Evolutionary conservation across 208 protist genomes (phyloP), one percentile per base, ranked within the genome.

Genomic region (Zelonia costaricensis): DNA sequence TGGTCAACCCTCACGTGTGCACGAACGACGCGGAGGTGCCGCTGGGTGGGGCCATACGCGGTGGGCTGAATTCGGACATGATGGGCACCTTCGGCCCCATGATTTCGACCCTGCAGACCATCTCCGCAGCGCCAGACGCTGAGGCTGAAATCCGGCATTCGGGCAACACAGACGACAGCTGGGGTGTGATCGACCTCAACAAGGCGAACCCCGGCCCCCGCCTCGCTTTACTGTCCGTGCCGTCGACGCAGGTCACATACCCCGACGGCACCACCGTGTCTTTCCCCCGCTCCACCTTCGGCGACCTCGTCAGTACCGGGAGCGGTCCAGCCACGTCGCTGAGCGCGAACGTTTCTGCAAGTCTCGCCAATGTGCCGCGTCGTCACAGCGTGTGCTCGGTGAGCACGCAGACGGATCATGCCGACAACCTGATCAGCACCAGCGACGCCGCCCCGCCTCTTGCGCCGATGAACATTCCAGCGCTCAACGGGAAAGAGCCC

Each of bases 221-320:
- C 53, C 47, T 60, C 18, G 62, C 62, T 22, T 57, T 48, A 30
- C 43, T 44, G 20, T 45, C 58, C 42, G 39, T 70, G 12, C 47
- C 42, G 15, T 61, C 54, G 23, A 74, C 58, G 18, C 58, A 66
- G 54, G 66, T 62, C 55, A 58, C 48, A 20, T 74, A 74, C 60
- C 68, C 68, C 2, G 52, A 74, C 60, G 68, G 68, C 30, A 74
- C 42, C 20, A 33, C 49, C 40, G 61, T 74, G 5, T 66, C 54
- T 40, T 74, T 63, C 25, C 68, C 68, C 54, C 53, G 59, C 20
- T 74, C 68, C 30, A 74, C 68, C 22, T 74, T 74, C 43, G 68
- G 68, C 46, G 68, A 74, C 30, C 28, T 68, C 2, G 55, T 74
- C 15, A 64, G 49, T 30, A 68, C 68, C 5, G 56, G 64, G 47